Conservation (phyloP, 2,329 filamentous ascomycete species). For the Trichophyton simii region DNA sequence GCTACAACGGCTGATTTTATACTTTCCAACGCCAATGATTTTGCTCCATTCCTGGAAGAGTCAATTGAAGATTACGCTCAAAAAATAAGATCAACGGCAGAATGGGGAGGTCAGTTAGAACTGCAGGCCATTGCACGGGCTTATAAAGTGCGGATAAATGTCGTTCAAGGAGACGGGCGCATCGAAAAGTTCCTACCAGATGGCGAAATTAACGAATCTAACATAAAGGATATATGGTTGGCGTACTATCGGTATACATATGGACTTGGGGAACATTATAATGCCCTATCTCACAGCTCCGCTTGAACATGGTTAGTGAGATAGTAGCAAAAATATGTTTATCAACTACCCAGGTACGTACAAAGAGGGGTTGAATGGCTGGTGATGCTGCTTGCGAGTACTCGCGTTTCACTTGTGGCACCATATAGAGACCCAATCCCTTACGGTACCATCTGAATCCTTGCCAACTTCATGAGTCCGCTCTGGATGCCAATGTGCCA, state of each 20-base stretch:
- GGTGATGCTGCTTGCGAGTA: background rate
- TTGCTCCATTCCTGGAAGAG: constrained; percentile 77
- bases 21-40: constrained; percentile 59
- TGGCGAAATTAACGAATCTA: constrained; percentile 27
- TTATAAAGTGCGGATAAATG: constrained; percentile 68
- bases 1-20: constrained; percentile 68
- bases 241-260: constrained; percentile 93
- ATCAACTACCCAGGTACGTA: background rate
- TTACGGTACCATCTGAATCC: constrained; percentile 28
- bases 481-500: constrained; percentile 45
- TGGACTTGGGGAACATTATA: constrained; percentile 93
- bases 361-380: background rate
- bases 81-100: constrained; percentile 73
- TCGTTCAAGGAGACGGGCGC: constrained; percentile 69
- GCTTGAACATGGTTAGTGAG: constrained; percentile 11
- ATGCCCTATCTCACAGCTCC: constrained; percentile 54
- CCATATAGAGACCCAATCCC: constrained; percentile 35
- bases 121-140: constrained; percentile 68
- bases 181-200: constrained; percentile 59
- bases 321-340: background rate
- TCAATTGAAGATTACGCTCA: constrained; percentile 57
- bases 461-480: constrained; percentile 46
- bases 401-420: constrained; percentile 21
- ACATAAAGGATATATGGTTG: constrained; percentile 57
- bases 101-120: constrained; percentile 94